Base-by-base conservation (phyloP, 371 early-diverging fungal species). In the Syncephalastrum sp. region DNA sequence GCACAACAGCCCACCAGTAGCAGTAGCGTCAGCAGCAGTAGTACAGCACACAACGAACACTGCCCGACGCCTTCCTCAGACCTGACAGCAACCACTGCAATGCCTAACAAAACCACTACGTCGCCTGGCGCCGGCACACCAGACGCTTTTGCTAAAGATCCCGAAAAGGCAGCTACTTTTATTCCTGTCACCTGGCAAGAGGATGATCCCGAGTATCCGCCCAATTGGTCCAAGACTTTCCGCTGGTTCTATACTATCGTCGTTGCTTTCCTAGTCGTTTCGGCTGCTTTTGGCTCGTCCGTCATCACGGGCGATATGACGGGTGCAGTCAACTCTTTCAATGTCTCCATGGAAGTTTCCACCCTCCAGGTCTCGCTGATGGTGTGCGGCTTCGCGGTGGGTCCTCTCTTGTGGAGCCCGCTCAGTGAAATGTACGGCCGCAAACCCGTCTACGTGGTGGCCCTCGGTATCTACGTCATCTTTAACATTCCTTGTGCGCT, bases 321-420 rank as follows among this genome's bases (percentile, higher is more conserved):
- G 21, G 72, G 72, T 50, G 63, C 67, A 0, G 65, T 63, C 3
- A 63, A 56, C 10, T 41, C 50, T 1, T 77, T 77, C 56, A 59
- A 67, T 21, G 69, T 72, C 24, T 55, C 69, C 0, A 51, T 65
- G 48, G 68, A 65, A 54, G 70, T 70, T 1, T 65, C 70, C 29
- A 71, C 72, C 46, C 66, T 74, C 16, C 71, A 70, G 53, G 70
- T 72, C 4, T 71, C 78, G n/a, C 64, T 77, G n/a, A 70, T 77
- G 67, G 78, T 77, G 0, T 70, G 68, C 56, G 78, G 75, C 23
- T 77, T 74, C 42, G 71, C 64, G 59, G 53, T 68, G 5, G 78
- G 78, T 43, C 78, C 78, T 52, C 67, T 77, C 47, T 65, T 77
- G 19, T 77, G 75, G 75, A 70, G 71, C 46, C 78, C 78, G 24